A percentile compares a stretch with the other conserved stretches of the same genome.
phyloP scores from a whole-genome alignment of 345 rosid species.

The Tarenaya hassleriana region DNA sequence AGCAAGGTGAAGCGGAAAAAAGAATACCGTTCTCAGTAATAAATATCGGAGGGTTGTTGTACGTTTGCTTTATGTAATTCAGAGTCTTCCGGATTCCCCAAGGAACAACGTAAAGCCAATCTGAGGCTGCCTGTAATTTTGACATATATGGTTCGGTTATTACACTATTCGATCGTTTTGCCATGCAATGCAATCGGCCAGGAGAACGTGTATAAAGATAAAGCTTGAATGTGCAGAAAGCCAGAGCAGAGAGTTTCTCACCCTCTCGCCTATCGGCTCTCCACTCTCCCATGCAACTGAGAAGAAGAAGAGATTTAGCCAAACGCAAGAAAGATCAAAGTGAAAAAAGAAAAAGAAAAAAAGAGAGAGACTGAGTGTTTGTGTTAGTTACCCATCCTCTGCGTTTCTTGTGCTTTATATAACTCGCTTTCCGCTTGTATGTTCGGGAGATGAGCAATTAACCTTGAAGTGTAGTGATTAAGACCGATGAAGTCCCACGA shows the following conservation, averaged over 20 bases:
- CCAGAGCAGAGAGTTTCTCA: constrained; percentile 20
- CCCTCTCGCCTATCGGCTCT: constrained; percentile 74
- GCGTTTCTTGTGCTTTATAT: constrained; percentile 57
- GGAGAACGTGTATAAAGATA: constrained; percentile 5
- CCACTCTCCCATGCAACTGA: constrained; percentile 76
- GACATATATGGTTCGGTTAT: constrained; percentile 18
- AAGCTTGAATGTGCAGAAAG: not conserved
- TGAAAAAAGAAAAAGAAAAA: not conserved
- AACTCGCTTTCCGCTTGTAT: constrained; percentile 37
- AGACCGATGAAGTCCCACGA: constrained; percentile 77
- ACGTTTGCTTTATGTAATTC: constrained; percentile 50
- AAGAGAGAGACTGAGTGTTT: not conserved
- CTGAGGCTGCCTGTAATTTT: constrained; percentile 83
- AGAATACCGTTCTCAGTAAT: constrained; percentile 75
- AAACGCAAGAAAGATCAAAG: not conserved
- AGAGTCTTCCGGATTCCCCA: constrained; percentile 82
- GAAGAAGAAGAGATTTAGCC: constrained; percentile 17
- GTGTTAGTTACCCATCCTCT: constrained; percentile 48
- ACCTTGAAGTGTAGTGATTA: constrained; percentile 83
- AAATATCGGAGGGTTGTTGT: constrained; percentile 57
- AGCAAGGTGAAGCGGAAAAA: not conserved
- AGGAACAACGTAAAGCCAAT: constrained; percentile 84
- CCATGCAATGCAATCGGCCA: not conserved
- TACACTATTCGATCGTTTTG: not conserved
- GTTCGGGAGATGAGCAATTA: constrained; percentile 48